These are phyloP conservation scores for Meredithiella fracta DNA, from an alignment of 2,329 filamentous ascomycete species.

Conservation along the genomic window DNA sequence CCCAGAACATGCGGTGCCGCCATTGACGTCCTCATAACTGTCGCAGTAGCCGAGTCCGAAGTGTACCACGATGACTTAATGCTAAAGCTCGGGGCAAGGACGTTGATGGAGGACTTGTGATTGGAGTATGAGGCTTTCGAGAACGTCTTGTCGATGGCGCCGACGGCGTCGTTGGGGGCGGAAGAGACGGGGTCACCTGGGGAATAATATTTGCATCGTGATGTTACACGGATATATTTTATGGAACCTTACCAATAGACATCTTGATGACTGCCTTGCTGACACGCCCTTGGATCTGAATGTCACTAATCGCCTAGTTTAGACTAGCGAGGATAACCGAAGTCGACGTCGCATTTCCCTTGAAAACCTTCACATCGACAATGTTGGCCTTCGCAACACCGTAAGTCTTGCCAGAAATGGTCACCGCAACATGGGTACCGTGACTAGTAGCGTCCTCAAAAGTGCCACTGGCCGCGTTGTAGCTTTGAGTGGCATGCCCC, in stretches of 20 bases:
- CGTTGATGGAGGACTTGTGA: constrained; percentile 27
- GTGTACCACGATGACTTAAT: constrained; percentile 22
- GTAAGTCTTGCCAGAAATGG: constrained; percentile 6
- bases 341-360: constrained; percentile 17
- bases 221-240: not conserved
- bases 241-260: constrained; percentile 22
- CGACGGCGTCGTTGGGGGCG: constrained; percentile 30
- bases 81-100: constrained; percentile 28
- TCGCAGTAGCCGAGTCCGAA: not conserved
- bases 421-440: constrained; percentile 24
- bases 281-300: constrained; percentile 17
- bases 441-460: constrained; percentile 24
- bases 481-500: constrained; percentile 17
- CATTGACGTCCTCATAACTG: constrained; percentile 12
- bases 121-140: constrained; percentile 27
- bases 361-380: constrained; percentile 31
- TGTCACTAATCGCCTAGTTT: constrained; percentile 23
- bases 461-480: constrained; percentile 17
- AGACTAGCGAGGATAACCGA: constrained; percentile 21
- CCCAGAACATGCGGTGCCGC: constrained; percentile 12
- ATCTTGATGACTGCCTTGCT: constrained; percentile 27
- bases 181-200: constrained; percentile 25
- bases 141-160: constrained; percentile 18
- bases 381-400: constrained; percentile 26
- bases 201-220: not conserved